Base-by-base conservation (phyloP, 2,329 filamentous ascomycete species). In the Xylariaceae sp. region DNA sequence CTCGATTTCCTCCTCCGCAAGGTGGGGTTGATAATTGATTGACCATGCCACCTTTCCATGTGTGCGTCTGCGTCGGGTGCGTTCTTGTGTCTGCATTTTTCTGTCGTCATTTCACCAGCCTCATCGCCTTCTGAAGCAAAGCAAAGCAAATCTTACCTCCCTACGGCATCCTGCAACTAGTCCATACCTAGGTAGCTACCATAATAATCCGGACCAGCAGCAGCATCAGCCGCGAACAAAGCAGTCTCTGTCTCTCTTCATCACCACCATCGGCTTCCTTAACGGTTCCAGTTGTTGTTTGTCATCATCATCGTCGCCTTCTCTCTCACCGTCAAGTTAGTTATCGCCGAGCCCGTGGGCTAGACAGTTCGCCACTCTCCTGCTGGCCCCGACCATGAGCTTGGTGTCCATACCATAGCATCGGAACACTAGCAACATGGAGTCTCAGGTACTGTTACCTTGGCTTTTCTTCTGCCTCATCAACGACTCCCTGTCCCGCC, bases 381-480 rank as follows among this genome's bases (percentile, higher is more conserved):
- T 53, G 56, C 58, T 54, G 51, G 59, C 49, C 37, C 64, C 51
- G 57, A 67, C 62, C 63, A 64, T 65, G 66, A 65, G 66, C 65
- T 69, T 66, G 64, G 61, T 63, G 62, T 56, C 64, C 63, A 55
- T 64, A 63, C 58, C 61, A 64, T 66, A 66, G 63, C 66, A 68
- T 63, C 64, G 59, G 64, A 64, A 66, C 61, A 65, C 64, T 62
- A 59, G 56, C 64, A 64, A 51, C 59, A 79, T 79, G 77, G 77
- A 79, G 71, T 76, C 75, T 73, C 77, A 79, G 76, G 77, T 79
- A 72, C 64, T 72, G 60, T 64, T 50, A 51, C 15, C 23, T 30
- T 30, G 23, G 10, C 53, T 60, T 60, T 63, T 61, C 57, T 55
- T 56, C 10, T 51, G 23, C 47, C 18, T 42, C 45, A 51, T 35